Evolutionary conservation across 1,139 yeast species (phyloP).

Genomic region (Candida frijolesensis): DNA sequence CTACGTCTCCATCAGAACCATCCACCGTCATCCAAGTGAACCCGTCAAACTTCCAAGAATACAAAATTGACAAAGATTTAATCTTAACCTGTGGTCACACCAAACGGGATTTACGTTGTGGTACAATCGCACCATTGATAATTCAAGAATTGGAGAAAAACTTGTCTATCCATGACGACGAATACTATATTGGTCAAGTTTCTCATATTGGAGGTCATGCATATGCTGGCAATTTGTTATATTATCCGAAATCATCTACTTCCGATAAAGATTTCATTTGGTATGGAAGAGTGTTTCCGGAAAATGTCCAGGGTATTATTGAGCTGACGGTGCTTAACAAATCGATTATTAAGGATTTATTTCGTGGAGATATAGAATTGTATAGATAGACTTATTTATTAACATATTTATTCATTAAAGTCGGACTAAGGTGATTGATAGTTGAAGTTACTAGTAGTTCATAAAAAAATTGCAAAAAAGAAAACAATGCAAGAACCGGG

Average conservation of each 20-base stretch:
- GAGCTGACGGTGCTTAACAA: slow-evolving; percentile 51
- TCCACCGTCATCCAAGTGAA: not conserved
- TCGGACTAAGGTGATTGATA: too few relatives aligned
- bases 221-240: slow-evolving; percentile 74
- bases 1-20: not conserved
- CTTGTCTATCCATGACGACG: slow-evolving; percentile 25
- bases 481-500: slow-evolving; percentile 20
- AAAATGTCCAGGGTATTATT: slow-evolving; percentile 67
- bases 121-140: slow-evolving; percentile 60
- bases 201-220: slow-evolving; percentile 81
- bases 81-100: slow-evolving; percentile 69
- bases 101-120: slow-evolving; percentile 67
- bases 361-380: slow-evolving; percentile 43
- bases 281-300: slow-evolving; percentile 72
- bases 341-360: slow-evolving; percentile 53
- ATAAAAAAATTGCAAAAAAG: not conserved
- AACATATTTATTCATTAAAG: too few relatives aligned
- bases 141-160: slow-evolving; percentile 49
- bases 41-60: slow-evolving; percentile 22
- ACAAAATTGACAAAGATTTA: slow-evolving; percentile 23
- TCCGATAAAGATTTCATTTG: slow-evolving; percentile 48
- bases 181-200: slow-evolving; percentile 52
- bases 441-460: not conserved
- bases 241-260: slow-evolving; percentile 41
- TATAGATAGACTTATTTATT: not conserved